Evolutionary conservation across 202 grass and related monocot genomes (phyloP), one percentile per base, ranked within the genome.

Genomic region (Musa balbisiana): DNA sequence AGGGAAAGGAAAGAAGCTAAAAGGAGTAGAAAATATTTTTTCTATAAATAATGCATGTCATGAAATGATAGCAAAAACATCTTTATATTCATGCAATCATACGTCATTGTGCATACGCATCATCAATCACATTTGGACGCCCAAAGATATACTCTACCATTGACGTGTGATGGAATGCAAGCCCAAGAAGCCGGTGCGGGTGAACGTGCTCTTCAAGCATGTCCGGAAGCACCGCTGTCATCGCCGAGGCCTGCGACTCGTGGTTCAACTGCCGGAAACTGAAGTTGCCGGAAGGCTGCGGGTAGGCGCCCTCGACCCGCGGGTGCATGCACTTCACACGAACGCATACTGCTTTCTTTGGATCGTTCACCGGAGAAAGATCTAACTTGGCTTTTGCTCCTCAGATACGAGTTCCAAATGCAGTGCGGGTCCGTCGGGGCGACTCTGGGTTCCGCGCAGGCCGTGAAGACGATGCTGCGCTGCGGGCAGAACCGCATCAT

Each of bases 191-290:
- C 88, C 87, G 16, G 66, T 97, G 81, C 80, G 93, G 64, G 93
- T 97, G 74, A 97, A 97, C 62, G 72, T 92, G 15, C 90, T 97
- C 52, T 97, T 97, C 78, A 85, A 92, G 82, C 88, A 97, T 69
- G 81, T 97, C 66, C 93, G 82, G 73, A 67, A 54, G 73, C 53
- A 84, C 76, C 6, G 86, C 87, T 53, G 52, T 92, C 49, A 92
- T 92, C 72, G 60, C 84, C 75, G 93, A 92, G 84, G 89, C 93
- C 50, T 90, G 93, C 13, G 90, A 97, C 82, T 92, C 90, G 8
- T 97, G 93, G 93, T 97, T 97, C 72, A 97, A 92, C 71, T 97
- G 93, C 77, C 90, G 93, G 62, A 97, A 97, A 81, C 82, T 97
- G 26, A 85, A 80, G 53, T 85, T 97, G 71, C 90, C 93, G 1